These are phyloP conservation scores for Vaccinium myrtillus DNA, from an alignment of 148 eudicot genomes.

Conservation along the genomic window DNA sequence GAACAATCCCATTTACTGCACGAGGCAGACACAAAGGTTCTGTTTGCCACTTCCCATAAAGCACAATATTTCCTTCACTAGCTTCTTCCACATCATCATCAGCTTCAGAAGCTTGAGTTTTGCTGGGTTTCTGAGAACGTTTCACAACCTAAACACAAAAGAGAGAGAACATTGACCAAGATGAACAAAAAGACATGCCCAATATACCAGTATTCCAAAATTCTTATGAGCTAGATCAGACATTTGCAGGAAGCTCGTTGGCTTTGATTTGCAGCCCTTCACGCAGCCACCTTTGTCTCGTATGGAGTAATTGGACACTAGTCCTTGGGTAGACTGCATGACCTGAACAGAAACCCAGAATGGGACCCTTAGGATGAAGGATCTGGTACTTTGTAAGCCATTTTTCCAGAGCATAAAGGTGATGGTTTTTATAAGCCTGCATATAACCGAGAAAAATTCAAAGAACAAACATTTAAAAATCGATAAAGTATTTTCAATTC, in stretches of 20 bases:
- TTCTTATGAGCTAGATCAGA: slow-evolving; percentile 25
- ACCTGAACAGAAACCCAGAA: slow-evolving; percentile 86
- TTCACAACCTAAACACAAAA: slow-evolving; percentile 48
- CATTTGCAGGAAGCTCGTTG: slow-evolving; percentile 78
- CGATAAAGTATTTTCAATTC: background rate
- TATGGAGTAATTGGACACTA: slow-evolving; percentile 77
- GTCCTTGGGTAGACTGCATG: slow-evolving; percentile 87
- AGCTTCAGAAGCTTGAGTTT: slow-evolving; percentile 42
- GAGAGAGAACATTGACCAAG: slow-evolving; percentile 1
- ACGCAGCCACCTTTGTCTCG: slow-evolving; percentile 85
- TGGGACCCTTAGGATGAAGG: slow-evolving; percentile 82
- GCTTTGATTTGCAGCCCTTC: slow-evolving; percentile 86
- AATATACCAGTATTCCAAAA: background rate
- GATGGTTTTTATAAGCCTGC: slow-evolving; percentile 90
- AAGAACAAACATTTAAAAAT: slow-evolving; percentile 9
- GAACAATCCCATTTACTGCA: slow-evolving; percentile 92
- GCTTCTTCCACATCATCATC: slow-evolving; percentile 47
- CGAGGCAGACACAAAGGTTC: slow-evolving; percentile 73
- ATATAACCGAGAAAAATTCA: slow-evolving; percentile 17
- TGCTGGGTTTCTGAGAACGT: slow-evolving; percentile 48
- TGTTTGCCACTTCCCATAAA: slow-evolving; percentile 97
- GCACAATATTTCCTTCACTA: slow-evolving; percentile 45
- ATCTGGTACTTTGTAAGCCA: slow-evolving; percentile 91
- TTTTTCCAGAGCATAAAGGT: slow-evolving; percentile 84
- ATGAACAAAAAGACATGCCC: background rate